Conservation (phyloP, 208 protist species). For the Wallacemonas sp. region DNA sequence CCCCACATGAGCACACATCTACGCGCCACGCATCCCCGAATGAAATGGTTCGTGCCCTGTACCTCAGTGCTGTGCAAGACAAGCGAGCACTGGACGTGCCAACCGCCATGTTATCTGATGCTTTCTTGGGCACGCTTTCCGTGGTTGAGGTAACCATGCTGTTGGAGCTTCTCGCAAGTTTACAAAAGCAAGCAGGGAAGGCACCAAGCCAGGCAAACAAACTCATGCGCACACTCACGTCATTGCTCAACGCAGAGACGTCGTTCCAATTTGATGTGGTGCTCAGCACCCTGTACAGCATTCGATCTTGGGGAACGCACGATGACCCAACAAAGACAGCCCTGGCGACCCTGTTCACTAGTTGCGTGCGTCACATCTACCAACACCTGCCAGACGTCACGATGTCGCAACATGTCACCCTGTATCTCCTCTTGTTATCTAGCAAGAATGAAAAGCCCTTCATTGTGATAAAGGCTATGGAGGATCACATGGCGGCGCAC, state of each 20-base stretch:
- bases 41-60: slow-evolving; percentile 23
- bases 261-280: slow-evolving; percentile 12
- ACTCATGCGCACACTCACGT: background rate
- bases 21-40: background rate
- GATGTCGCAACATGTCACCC: slow-evolving; percentile 35
- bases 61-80: background rate
- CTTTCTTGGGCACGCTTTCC: slow-evolving; percentile 21
- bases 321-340: background rate
- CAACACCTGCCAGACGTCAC: slow-evolving; percentile 39
- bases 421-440: slow-evolving; percentile 28
- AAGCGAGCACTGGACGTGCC: background rate
- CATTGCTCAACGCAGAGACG: slow-evolving; percentile 1
- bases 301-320: background rate
- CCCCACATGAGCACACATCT: background rate
- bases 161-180: slow-evolving; percentile 28
- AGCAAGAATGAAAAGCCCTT: slow-evolving; percentile 43
- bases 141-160: slow-evolving; percentile 29
- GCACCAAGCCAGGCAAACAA: background rate
- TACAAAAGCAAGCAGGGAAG: background rate
- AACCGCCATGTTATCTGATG: background rate
- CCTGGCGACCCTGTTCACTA: background rate
- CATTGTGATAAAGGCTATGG: slow-evolving; percentile 48
- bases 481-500: slow-evolving; percentile 24
- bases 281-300: background rate
- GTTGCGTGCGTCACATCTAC: slow-evolving; percentile 49